Evolutionary conservation across 2,329 filamentous ascomycete genomes (phyloP).

Genomic region (Diaporthe australafricana): DNA sequence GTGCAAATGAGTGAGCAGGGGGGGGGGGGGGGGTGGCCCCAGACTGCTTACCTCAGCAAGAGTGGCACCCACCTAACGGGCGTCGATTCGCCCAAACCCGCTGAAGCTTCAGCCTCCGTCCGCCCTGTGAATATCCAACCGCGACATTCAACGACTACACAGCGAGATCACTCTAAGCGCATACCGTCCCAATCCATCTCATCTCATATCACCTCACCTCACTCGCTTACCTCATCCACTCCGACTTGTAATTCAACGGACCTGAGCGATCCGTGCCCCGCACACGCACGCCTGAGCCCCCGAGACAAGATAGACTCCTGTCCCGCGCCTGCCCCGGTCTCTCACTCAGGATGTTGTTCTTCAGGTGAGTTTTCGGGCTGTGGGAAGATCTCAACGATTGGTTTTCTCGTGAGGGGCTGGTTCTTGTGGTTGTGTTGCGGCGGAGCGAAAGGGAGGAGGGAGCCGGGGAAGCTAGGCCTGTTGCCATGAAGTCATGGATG

Average conservation of each 20-base stretch:
- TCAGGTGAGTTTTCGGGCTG: conserved; percentile 49
- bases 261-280: no score
- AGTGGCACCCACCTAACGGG: background rate
- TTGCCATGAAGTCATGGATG: background rate
- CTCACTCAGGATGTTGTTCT: conserved; percentile 54
- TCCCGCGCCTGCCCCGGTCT: background rate
- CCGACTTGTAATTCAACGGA: no score
- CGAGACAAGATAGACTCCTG: background rate
- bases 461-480: background rate
- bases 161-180: no score
- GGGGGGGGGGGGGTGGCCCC: no score
- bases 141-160: no score
- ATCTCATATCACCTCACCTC: no score
- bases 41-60: conserved; percentile 2
- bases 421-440: background rate
- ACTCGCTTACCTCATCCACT: no score
- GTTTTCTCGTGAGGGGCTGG: background rate
- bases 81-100: background rate
- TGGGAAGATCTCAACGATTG: fast-evolving
- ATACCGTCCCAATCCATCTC: no score
- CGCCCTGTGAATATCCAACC: no score
- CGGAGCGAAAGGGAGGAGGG: background rate
- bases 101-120: background rate
- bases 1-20: background rate
- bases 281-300: background rate